Evolutionary conservation across 2,329 filamentous ascomycete species (phyloP).

Genomic region (Whalleya microplaca): DNA sequence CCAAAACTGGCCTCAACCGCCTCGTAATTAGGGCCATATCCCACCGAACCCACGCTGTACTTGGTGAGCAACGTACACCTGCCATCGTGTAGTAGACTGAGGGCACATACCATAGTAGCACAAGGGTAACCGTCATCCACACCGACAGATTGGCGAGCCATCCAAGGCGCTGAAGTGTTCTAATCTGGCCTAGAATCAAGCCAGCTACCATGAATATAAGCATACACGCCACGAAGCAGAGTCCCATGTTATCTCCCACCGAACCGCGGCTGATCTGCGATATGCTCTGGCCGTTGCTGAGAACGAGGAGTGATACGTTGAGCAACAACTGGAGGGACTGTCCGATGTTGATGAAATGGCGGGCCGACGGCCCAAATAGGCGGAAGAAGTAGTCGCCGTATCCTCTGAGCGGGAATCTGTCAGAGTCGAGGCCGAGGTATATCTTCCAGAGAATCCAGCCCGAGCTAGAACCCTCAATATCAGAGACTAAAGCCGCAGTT

Average conservation of each 20-base stretch:
- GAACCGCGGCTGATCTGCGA: constrained; percentile 48
- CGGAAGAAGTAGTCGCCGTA: constrained; percentile 55
- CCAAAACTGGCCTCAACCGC: constrained; percentile 24
- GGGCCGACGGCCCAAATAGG: constrained; percentile 47
- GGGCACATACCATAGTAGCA: constrained; percentile 49
- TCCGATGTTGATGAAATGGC: constrained; percentile 51
- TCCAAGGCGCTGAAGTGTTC: constrained; percentile 57
- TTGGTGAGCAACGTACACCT: constrained; percentile 29
- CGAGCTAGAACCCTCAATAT: constrained; percentile 32
- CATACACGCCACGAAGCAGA: constrained; percentile 58
- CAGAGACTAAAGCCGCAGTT: constrained; percentile 1
- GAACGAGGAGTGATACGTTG: constrained; percentile 55
- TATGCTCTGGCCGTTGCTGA: constrained; percentile 57
- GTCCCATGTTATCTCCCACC: constrained; percentile 40
- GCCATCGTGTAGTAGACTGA: constrained; percentile 35
- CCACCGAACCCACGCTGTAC: constrained; percentile 21
- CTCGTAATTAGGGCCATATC: constrained; percentile 23
- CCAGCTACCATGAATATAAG: constrained; percentile 55
- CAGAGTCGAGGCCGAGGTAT: constrained; percentile 50
- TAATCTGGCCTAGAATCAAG: constrained; percentile 58
- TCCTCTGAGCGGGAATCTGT: constrained; percentile 48
- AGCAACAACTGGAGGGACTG: constrained; percentile 54
- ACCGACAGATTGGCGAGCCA: constrained; percentile 61
- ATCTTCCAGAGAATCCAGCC: constrained; percentile 52
- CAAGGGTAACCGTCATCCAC: constrained; percentile 58